Evolutionary conservation across 2,329 filamentous ascomycete species (phyloP).

Genomic region (Mycogone perniciosa): DNA sequence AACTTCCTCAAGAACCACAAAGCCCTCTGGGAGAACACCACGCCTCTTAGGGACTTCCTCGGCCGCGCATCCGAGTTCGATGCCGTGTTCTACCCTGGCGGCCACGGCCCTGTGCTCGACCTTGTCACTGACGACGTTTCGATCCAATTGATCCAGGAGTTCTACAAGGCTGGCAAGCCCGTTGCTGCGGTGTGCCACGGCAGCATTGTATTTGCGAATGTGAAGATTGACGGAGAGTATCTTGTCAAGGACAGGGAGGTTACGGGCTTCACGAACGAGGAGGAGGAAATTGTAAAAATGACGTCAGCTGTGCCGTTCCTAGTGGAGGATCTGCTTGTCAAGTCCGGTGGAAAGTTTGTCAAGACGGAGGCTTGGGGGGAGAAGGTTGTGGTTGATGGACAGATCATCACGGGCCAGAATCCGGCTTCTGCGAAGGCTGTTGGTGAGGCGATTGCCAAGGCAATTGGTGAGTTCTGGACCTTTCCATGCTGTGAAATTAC

Average conservation of each 20-base stretch:
- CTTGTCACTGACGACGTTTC: constrained; percentile 51
- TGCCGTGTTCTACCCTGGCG: constrained; percentile 53
- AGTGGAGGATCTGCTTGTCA: constrained; percentile 50
- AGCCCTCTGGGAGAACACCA: constrained; percentile 57
- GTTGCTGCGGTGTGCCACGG: constrained; percentile 65
- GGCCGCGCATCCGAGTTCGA: constrained; percentile 56
- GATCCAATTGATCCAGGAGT: constrained; percentile 55
- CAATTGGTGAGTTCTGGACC: constrained; percentile 13
- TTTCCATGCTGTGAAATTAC: neutral
- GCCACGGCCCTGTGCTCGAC: constrained; percentile 62
- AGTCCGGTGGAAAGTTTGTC: constrained; percentile 47
- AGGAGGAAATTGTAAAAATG: constrained; percentile 41
- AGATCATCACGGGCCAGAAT: constrained; percentile 53
- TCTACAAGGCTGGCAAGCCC: constrained; percentile 54
- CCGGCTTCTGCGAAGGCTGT: constrained; percentile 45
- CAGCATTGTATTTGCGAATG: constrained; percentile 55
- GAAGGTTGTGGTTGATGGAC: constrained; percentile 45
- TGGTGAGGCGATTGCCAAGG: constrained; percentile 46
- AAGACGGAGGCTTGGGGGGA: constrained; percentile 46
- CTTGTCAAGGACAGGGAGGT: constrained; percentile 51
- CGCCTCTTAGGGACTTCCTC: constrained; percentile 49
- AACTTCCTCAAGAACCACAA: constrained; percentile 51
- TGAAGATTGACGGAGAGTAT: constrained; percentile 45
- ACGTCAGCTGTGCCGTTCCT: constrained; percentile 51
- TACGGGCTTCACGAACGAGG: constrained; percentile 58